These are phyloP conservation scores for Myxozyma geophila DNA, from an alignment of 805 yeast species.

Conservation along the genomic window DNA sequence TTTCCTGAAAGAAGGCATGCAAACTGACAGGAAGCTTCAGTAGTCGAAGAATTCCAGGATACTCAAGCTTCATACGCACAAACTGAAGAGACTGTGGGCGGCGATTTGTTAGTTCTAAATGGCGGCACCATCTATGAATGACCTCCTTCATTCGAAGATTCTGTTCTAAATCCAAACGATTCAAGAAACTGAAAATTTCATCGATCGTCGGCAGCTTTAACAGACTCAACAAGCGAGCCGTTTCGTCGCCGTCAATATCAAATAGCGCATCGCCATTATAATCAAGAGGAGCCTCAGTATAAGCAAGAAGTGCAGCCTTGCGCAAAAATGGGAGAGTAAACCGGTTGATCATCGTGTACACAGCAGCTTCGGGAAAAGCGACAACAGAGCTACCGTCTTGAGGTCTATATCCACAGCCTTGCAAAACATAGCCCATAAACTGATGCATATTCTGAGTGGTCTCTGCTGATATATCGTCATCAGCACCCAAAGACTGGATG, in stretches of 20 bases:
- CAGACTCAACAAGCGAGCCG: constrained; percentile 57
- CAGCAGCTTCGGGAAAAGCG: constrained; percentile 9
- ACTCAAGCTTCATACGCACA: constrained; percentile 41
- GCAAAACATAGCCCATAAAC: constrained; percentile 13
- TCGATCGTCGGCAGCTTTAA: constrained; percentile 49
- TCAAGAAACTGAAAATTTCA: constrained; percentile 1
- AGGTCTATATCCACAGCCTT: constrained; percentile 7
- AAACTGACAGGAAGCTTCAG: constrained; percentile 67
- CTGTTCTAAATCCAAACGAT: constrained; percentile 1
- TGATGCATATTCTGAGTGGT: constrained; percentile 3
- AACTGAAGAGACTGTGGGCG: constrained; percentile 24
- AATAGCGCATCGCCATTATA: constrained; percentile 43
- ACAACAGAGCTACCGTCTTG: neutral
- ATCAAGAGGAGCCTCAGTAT: constrained; percentile 56
- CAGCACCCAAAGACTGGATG: constrained; percentile 6
- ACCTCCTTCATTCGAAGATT: constrained; percentile 20
- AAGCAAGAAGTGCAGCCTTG: constrained; percentile 60
- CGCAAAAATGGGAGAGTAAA: constrained; percentile 68
- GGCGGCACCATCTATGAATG: constrained; percentile 32
- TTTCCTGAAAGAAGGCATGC: constrained; percentile 68
- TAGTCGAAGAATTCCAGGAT: constrained; percentile 68
- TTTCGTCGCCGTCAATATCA: constrained; percentile 50
- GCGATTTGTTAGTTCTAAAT: constrained; percentile 20
- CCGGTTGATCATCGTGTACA: constrained; percentile 29
- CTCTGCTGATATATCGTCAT: neutral